phyloP scores from a whole-genome alignment of 768 basidiomycete genomes.

The Crassisporium funariophilum region DNA sequence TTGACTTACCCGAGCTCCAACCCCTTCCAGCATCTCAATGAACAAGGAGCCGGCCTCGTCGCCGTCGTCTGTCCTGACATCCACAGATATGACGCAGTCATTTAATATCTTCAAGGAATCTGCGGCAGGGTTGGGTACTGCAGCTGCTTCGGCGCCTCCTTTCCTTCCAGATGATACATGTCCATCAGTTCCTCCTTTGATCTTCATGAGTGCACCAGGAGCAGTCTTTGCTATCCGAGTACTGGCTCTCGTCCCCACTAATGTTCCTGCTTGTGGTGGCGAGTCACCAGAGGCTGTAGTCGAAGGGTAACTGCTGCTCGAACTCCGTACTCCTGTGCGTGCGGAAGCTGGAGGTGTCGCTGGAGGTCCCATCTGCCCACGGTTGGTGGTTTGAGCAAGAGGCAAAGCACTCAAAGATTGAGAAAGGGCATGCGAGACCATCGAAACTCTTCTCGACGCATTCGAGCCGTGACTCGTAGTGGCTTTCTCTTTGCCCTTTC shows the following conservation, averaged over 20 bases:
- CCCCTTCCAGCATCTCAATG: conserved; percentile 74
- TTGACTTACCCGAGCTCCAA: conserved; percentile 76
- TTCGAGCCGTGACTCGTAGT: conserved; percentile 25
- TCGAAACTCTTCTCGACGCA: conserved; percentile 55
- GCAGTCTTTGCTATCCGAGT: conserved; percentile 34
- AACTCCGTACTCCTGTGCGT: conserved; percentile 37
- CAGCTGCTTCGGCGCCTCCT: conserved; percentile 13
- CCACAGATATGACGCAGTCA: conserved; percentile 81
- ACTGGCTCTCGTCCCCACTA: conserved; percentile 28
- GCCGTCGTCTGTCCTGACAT: conserved; percentile 83
- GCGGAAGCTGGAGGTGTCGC: conserved; percentile 40
- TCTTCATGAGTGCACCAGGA: conserved; percentile 17
- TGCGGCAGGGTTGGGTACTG: conserved; percentile 25
- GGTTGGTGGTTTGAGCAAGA: conserved; percentile 24
- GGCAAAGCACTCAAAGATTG: conserved; percentile 60
- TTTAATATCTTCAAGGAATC: conserved; percentile 59
- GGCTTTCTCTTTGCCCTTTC: conserved; percentile 38
- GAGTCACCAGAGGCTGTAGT: conserved; percentile 18
- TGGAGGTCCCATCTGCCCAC: conserved; percentile 49
- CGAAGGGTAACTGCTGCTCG: conserved; percentile 39
- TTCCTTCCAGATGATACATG: conserved; percentile 24
- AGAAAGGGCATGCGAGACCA: conserved; percentile 62
- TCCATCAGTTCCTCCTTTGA: conserved; percentile 14
- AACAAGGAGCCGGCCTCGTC: conserved; percentile 82
- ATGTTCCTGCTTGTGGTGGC: conserved; percentile 20